Percentiles rank a stretch among this genome's conserved stretches.
These are phyloP conservation scores for Chrysoporthe deuterocubensis DNA, from an alignment of 2,329 filamentous ascomycete genomes.

Conservation along the genomic window DNA sequence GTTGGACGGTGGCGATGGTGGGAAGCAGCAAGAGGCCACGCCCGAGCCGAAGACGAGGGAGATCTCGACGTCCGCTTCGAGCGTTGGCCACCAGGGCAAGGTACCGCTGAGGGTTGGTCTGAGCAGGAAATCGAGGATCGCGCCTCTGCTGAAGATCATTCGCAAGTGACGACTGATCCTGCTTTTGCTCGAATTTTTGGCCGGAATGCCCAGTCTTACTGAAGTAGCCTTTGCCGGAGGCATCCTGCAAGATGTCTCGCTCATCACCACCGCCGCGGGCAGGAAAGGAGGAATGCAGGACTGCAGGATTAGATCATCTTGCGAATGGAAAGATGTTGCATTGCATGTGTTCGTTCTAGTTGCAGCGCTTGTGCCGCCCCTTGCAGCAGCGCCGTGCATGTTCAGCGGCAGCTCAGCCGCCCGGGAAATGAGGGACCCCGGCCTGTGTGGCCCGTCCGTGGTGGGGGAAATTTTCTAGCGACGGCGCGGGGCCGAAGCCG, in stretches of 20 bases:
- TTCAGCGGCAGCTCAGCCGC: not conserved
- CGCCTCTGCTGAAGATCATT: constrained; percentile 55
- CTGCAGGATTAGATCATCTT: not conserved
- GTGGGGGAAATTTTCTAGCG: constrained; percentile 20
- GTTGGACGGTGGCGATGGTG: not conserved
- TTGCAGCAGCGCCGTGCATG: not conserved
- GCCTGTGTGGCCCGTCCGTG: not conserved
- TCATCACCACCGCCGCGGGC: not conserved
- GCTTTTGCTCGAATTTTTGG: not conserved
- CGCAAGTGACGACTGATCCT: constrained; percentile 40
- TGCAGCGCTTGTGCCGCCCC: not conserved
- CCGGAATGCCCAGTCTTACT: not conserved
- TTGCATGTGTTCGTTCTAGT: not conserved
- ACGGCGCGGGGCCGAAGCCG: constrained; percentile 24
- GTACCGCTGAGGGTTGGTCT: constrained; percentile 55
- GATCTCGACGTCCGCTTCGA: constrained; percentile 15
- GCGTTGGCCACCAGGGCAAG: constrained; percentile 37
- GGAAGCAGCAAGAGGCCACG: constrained; percentile 26
- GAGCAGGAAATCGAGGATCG: constrained; percentile 55
- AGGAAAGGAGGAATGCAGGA: not conserved
- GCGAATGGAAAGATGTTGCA: not conserved
- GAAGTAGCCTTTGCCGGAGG: not conserved
- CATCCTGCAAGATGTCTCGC: not conserved
- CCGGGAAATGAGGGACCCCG: too few relatives aligned
- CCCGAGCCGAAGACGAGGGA: constrained; percentile 26